Percentiles rank a stretch among this genome's conserved stretches.
Conservation (phyloP, 2,329 filamentous ascomycete species). For the Penicillium sp. region DNA sequence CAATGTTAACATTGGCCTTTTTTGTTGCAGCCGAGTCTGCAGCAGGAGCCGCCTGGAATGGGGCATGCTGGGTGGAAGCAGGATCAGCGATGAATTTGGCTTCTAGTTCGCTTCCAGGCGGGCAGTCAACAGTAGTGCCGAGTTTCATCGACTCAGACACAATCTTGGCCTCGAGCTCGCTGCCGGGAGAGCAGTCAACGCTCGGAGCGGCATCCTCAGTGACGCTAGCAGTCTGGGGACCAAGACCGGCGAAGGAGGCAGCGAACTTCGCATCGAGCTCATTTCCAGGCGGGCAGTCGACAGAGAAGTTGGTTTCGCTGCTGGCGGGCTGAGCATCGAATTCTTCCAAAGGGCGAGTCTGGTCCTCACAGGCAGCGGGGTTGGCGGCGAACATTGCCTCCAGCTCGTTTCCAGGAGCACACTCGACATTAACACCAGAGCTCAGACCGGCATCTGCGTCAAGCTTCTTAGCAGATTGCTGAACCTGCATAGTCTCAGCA, state of each 20-base stretch:
- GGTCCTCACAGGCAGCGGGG: background rate
- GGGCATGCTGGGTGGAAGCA: background rate
- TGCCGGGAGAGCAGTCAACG: conserved; percentile 7
- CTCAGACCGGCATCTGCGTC: conserved; percentile 4
- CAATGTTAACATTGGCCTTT: background rate
- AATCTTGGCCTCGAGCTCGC: conserved; percentile 11
- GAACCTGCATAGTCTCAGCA: background rate
- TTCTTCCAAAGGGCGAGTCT: background rate
- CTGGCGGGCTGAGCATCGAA: background rate
- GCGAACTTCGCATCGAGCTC: conserved; percentile 13
- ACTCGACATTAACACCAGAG: conserved; percentile 6
- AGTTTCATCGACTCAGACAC: background rate
- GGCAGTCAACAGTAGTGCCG: conserved; percentile 4
- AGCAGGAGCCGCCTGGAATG: background rate
- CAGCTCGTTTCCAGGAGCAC: conserved; percentile 13
- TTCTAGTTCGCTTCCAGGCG: conserved; percentile 18
- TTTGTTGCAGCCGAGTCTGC: background rate
- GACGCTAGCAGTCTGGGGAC: background rate
- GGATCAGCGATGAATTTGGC: conserved; percentile 7
- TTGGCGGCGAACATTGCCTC: conserved; percentile 14
- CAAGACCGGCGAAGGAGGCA: background rate
- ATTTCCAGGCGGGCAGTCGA: conserved; percentile 11
- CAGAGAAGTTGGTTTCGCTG: background rate
- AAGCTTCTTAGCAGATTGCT: background rate
- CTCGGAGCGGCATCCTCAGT: background rate